A percentile compares a stretch with the other conserved stretches of the same genome.
phyloP scores from a whole-genome alignment of 495 filamentous ascomycete species.

The Aspergillus sparsus region DNA sequence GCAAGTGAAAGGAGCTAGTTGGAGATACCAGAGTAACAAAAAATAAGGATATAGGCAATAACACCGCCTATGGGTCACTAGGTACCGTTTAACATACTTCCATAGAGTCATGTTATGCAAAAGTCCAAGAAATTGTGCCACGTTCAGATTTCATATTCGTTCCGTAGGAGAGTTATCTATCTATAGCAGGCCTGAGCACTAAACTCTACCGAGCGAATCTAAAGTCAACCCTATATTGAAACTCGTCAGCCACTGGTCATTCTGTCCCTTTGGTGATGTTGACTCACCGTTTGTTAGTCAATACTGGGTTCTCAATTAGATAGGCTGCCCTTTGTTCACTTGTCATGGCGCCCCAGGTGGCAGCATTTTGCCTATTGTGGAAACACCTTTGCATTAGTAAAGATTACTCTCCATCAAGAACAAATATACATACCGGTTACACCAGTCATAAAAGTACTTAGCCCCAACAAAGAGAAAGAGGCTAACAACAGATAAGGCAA shows the following conservation, averaged over 20 bases:
- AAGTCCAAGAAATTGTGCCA: no score
- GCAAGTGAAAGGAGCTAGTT: no score
- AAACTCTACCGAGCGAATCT: slow-evolving; percentile 1
- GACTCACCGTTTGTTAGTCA: slow-evolving; percentile 12
- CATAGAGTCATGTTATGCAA: no score
- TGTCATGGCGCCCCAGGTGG: slow-evolving; percentile 34
- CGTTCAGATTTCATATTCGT: no score
- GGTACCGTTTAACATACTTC: no score
- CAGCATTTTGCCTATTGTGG: slow-evolving; percentile 35
- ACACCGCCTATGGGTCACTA: no score
- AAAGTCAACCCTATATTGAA: slow-evolving; percentile 4
- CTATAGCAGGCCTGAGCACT: no score
- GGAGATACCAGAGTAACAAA: no score
- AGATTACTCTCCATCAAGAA: no score
- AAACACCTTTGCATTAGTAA: slow-evolving; percentile 16
- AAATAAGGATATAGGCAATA: no score
- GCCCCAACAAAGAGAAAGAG: slow-evolving; percentile 41
- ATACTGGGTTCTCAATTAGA: slow-evolving; percentile 4
- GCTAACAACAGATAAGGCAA: slow-evolving; percentile 48
- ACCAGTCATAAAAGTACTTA: slow-evolving; percentile 42
- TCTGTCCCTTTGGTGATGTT: background rate
- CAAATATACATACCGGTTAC: slow-evolving; percentile 3
- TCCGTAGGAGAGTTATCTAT: no score
- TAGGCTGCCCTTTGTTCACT: slow-evolving; percentile 33
- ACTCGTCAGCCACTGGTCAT: background rate